Base-by-base conservation (phyloP, 352 stramenopile genomes). In the Phytophthora pinifolia region DNA sequence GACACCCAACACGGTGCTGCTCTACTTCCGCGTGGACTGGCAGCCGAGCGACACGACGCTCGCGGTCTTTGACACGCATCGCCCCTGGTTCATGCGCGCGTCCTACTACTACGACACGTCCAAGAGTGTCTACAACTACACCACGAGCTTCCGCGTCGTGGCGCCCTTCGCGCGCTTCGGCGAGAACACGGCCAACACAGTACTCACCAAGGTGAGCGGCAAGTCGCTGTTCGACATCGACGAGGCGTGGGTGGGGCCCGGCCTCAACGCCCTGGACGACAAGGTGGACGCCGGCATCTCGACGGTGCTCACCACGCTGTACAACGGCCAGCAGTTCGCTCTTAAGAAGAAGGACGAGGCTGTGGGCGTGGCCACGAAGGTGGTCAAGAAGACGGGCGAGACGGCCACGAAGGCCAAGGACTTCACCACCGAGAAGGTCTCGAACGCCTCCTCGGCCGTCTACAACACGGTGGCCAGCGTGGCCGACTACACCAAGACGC, bases 61-160 rank as follows among this genome's bases (percentile, higher is more conserved):
- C 9, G 15, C 56, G 29, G 22, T 38, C 2, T 15, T 59, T 8
- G 48, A 65, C 39, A 59, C 48, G 17, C 56, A 65, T 46, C 76
- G 76, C 9, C 76, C 76, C 25, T 83, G 71, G 65, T 82, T 83
- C 60, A 72, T 74, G 58, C 70, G 70, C 39, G 70, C 61, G 50
- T 74, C 79, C 46, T 89, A 84, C 67, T 89, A 87, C 61, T 89
- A 89, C 63, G 72, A 84, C 60, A 83, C 71, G 29, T 67, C 61
- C 46, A 89, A 86, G 76, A 65, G 65, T n/a, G 72, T 89, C 59
- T 89, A 89, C 69, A 64, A 70, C 64, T 89, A 87, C 74, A 78
- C 79, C 31, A 89, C 79, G 58, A 86, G 76, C 65, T 89, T 89
- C 64, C 72, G 69, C 18, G 52, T 80, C 22, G 67, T 89, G 44